Evolutionary conservation across 805 yeast species (phyloP).

Genomic region (Dipodascopsis uninucleata): DNA sequence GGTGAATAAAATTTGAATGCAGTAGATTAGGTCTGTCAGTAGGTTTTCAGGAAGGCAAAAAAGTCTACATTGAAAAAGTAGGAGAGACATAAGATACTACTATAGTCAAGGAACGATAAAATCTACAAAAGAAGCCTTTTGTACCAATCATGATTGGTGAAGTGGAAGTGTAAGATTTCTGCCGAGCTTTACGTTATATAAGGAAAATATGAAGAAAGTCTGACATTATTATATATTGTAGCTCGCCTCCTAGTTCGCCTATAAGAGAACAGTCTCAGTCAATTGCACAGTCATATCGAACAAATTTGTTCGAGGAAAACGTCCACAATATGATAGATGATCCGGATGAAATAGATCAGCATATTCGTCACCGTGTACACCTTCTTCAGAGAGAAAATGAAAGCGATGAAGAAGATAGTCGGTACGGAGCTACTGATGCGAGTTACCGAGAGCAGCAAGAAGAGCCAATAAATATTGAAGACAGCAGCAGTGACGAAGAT

Average conservation of each 20-base stretch:
- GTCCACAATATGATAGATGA: slow-evolving; percentile 13
- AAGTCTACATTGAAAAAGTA: too few relatives aligned
- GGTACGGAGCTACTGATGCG: slow-evolving; percentile 7
- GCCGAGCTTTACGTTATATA: too few relatives aligned
- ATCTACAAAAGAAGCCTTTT: too few relatives aligned
- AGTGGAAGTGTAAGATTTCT: slow-evolving; percentile 12
- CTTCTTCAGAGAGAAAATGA: not conserved
- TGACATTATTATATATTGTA: not conserved
- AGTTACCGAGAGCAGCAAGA: not conserved
- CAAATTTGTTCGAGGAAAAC: slow-evolving; percentile 3
- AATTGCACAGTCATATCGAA: not conserved
- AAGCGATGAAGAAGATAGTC: slow-evolving; percentile 17
- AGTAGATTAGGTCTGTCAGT: too few relatives aligned
- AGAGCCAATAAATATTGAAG: slow-evolving; percentile 1
- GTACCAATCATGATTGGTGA: slow-evolving; percentile 15
- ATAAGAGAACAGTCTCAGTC: not conserved
- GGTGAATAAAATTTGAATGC: too few relatives aligned
- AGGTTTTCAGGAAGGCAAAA: too few relatives aligned
- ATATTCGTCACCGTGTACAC: slow-evolving; percentile 3
- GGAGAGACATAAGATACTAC: too few relatives aligned
- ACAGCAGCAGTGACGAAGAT: too few relatives aligned
- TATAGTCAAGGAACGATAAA: too few relatives aligned
- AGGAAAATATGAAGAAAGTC: too few relatives aligned
- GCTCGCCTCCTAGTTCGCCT: slow-evolving; percentile 11
- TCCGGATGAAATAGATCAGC: slow-evolving; percentile 1